Base-by-base conservation (phyloP, 1,284 basidiomycete species). In the Moesziomyces sp. region DNA sequence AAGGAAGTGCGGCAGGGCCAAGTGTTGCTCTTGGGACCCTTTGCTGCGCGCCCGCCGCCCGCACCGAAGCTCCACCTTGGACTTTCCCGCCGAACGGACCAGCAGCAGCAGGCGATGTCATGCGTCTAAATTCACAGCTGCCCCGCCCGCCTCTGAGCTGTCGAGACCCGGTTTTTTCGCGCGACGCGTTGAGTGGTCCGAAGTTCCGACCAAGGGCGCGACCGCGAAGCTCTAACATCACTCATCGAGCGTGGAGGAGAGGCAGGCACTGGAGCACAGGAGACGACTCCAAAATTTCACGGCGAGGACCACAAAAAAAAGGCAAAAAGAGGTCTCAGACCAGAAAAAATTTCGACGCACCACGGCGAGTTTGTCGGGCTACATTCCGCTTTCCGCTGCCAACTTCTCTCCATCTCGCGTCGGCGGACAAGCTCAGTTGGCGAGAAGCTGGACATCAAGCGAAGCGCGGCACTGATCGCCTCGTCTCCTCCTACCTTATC, bases 181-280 rank as follows among this genome's bases (percentile, higher is more conserved):
- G 66, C 66, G 66, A 63, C 66, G 66, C 66, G 66, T 69, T 69
- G 55, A 69, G 52, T 63, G 56, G 28, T 53, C 14, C 40, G 43
- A 28, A 24, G 43, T 28, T 48, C 23, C 6, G 18, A 6, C 18
- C 5, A 16, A 40, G 16, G 38, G 38, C 16, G 38, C 38, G 38
- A 40, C 4, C 38, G 14, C 16, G 3, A 14, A 40, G 18, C 21
- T 33, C 21, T 49, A 23, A 26, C 43, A 45, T 7, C 21, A 11
- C 44, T 24, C 8, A 9, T 23, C 5, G 11, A 26, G 16, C 42
- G 26, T 35, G 26, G 24, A 26, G 35, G 33, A 3, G 3, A 26
- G 3, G 21, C 14, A 30, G 56, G 63, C 56, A 55, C 40, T 30
- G 30, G 24, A 55, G 52, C 56, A 46, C 52, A 35, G 44, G 46